Base-by-base conservation (phyloP, 2,329 filamentous ascomycete genomes). In the Biscogniauxia mediterranea region DNA sequence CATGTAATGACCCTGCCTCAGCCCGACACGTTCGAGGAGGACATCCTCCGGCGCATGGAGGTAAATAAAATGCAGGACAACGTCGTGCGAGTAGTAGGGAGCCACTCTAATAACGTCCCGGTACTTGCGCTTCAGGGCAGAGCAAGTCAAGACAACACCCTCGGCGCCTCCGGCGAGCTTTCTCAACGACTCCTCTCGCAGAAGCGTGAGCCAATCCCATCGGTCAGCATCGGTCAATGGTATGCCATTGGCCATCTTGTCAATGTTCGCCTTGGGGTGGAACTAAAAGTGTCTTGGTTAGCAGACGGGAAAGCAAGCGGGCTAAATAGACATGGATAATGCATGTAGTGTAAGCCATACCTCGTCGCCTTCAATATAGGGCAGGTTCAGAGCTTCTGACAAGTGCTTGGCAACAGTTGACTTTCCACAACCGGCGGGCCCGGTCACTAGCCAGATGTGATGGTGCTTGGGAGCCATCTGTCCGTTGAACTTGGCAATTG, bases 61-160 rank as follows among this genome's bases (percentile, higher is more conserved):
- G 78, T 94, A 99, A 69, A 99, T 88, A 74, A 99, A 98, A 78
- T 97, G 94, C 56, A 98, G 86, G 63, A 85, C 81, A n/a, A 93
- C 85, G 58, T 85, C 83, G 58, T 87, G 85, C 66, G 88, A 83
- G 75, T 89, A 90, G 79, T 93, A 93, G 17, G 88, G 87, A 7
- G 91, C 91, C 8, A 93, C 88, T 32, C 91, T 87, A 74, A 95
- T 92, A 64, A 94, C 91, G 71, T 99, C 95, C 69, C 95, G 89
- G 81, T 99, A 99, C 79, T 96, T 97, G 75, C 91, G 91, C 83
- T 98, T 98, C 58, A 99, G 84, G 1, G 94, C 95, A 13, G 92
- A 97, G 83, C 95, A 99, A 57, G 95, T 97, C 63, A 99, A 85
- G 55, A 99, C 91, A n/a, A 97, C 95, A 55, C 92, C 89, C 28